Conservation (phyloP, 2,329 filamentous ascomycete genomes). For the Colletotrichum lindemuthianum region DNA sequence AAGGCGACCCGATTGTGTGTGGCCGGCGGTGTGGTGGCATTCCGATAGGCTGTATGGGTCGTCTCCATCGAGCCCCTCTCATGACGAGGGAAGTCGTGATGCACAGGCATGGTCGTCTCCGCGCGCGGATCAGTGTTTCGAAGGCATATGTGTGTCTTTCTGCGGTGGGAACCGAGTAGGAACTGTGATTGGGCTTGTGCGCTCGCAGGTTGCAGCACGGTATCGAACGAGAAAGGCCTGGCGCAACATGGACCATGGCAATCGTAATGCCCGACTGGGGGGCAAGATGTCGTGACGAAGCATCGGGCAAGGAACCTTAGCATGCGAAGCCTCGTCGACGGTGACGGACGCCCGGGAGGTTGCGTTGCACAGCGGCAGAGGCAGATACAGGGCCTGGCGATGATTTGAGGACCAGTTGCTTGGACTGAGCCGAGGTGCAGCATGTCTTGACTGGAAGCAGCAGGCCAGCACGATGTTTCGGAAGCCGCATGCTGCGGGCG, state of each 20-base stretch:
- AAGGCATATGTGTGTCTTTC: constrained; percentile 2
- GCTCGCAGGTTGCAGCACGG: too few species aligned
- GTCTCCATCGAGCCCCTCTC: constrained; percentile 25
- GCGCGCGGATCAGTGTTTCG: constrained; percentile 26
- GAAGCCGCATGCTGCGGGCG: too few species aligned
- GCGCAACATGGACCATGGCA: neutral
- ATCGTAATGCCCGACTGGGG: neutral
- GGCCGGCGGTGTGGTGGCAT: constrained; percentile 21
- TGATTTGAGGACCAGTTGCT: too few species aligned
- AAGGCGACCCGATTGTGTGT: constrained; percentile 9
- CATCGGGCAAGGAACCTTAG: neutral
- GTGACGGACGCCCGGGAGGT: too few species aligned
- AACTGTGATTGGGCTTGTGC: neutral
- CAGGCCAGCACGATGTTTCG: too few species aligned
- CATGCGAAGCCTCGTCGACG: neutral
- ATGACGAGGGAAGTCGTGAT: constrained; percentile 22
- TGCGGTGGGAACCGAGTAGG: neutral
- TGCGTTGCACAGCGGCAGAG: too few species aligned
- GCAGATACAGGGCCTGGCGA: too few species aligned
- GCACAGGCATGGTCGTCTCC: constrained; percentile 24
- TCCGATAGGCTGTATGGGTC: constrained; percentile 25
- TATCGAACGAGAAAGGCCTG: too few species aligned
- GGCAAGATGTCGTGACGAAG: constrained; percentile 7
- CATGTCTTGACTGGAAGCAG: too few species aligned
- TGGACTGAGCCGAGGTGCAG: too few species aligned